Conservation (phyloP, 2,329 filamentous ascomycete species). For the Alternaria arbusti region DNA sequence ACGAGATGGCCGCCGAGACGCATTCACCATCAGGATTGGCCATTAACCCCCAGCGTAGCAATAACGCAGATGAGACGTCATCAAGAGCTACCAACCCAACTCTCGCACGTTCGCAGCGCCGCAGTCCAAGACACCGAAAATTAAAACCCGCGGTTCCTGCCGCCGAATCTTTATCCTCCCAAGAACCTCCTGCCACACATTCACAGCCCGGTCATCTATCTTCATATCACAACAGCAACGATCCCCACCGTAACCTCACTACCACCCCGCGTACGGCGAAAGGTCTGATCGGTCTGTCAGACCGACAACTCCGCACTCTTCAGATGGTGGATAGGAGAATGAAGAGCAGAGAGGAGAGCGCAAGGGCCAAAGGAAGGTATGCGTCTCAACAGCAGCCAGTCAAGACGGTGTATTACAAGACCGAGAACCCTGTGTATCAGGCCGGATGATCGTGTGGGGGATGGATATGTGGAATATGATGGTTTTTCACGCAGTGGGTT, state of each 20-base stretch:
- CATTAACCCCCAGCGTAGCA: not conserved
- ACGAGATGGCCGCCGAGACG: not conserved
- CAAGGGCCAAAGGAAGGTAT: not conserved
- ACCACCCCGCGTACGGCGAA: not conserved
- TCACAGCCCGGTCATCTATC: not conserved
- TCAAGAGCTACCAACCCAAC: not conserved
- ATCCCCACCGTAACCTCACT: not conserved
- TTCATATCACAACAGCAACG: not conserved
- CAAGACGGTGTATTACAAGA: conserved; percentile 7
- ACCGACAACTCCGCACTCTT: not conserved
- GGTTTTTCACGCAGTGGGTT: not conserved
- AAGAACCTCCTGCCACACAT: not conserved
- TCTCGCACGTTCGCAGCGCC: not conserved
- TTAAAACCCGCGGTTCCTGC: rapidly evolving
- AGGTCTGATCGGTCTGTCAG: not conserved
- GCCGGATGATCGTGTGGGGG: not conserved
- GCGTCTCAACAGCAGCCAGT: not conserved
- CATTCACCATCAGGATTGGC: not conserved
- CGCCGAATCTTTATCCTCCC: not conserved
- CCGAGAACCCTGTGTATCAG: conserved; percentile 10
- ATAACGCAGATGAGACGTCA: not conserved
- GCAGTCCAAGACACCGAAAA: not conserved
- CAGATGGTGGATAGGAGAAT: conserved; percentile 1
- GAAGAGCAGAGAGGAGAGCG: not conserved
- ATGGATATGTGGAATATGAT: not conserved